Conservation (phyloP, 1,284 basidiomycete genomes). For the Cerrena zonata region DNA sequence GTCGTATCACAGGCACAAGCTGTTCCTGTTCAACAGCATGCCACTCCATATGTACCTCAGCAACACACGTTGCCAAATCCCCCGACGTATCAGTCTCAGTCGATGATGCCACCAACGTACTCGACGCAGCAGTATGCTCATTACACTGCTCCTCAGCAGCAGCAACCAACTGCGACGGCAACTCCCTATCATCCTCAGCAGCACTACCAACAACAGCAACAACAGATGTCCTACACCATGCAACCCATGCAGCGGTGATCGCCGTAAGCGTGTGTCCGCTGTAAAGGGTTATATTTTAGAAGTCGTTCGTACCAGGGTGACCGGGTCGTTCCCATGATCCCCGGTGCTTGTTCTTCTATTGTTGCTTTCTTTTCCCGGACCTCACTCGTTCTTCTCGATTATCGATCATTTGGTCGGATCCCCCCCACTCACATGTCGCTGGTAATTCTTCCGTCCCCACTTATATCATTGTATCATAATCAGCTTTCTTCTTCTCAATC, state of each 20-base stretch:
- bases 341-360: not conserved
- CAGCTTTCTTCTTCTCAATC: not conserved
- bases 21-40: conserved; percentile 1
- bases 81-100: conserved; percentile 38
- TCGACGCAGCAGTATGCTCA: conserved; percentile 5
- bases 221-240: conserved; percentile 4
- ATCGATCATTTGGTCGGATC: not conserved
- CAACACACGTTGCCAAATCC: conserved; percentile 10
- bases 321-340: not conserved
- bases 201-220: conserved; percentile 3
- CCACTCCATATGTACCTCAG: conserved; percentile 1
- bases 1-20: conserved; percentile 15
- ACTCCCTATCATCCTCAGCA: not conserved
- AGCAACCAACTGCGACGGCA: conserved; percentile 5
- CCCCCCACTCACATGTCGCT: not conserved
- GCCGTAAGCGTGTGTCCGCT: not conserved
- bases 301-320: not conserved
- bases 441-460: not conserved
- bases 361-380: not conserved
- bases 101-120: conserved; percentile 44
- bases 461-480: not conserved
- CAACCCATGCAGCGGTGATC: conserved; percentile 4
- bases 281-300: not conserved
- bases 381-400: not conserved
- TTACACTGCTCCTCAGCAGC: conserved; percentile 2